Conservation (phyloP, 2,329 filamentous ascomycete species). For the Xylariomycetidae sp. region DNA sequence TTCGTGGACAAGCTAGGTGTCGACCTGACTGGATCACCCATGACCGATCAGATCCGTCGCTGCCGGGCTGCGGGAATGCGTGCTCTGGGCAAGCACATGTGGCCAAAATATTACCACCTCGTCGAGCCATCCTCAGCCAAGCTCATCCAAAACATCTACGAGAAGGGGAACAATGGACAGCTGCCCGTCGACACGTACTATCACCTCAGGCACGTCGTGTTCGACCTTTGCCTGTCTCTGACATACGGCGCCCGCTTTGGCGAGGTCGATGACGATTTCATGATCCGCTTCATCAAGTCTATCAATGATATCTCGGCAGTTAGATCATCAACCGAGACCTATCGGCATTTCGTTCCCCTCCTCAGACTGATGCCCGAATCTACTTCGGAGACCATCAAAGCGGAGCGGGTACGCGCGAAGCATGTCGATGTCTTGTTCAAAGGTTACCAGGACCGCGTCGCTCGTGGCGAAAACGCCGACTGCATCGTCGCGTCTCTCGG, state of each 20-base stretch:
- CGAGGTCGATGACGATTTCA: slow-evolving; percentile 18
- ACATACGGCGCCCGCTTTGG: slow-evolving; percentile 18
- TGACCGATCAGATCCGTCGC: slow-evolving; percentile 18
- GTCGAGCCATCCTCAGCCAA: slow-evolving; percentile 14
- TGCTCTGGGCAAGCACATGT: slow-evolving; percentile 17
- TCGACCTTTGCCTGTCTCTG: slow-evolving; percentile 17
- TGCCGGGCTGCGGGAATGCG: slow-evolving; percentile 17
- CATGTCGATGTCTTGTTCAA: slow-evolving; percentile 10
- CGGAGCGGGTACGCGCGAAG: slow-evolving; percentile 8
- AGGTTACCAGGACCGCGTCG: slow-evolving; percentile 8
- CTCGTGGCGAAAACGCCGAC: slow-evolving; percentile 10
- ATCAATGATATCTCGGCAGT: slow-evolving; percentile 18
- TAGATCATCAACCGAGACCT: slow-evolving; percentile 17
- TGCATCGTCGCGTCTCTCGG: slow-evolving; percentile 14
- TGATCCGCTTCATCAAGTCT: slow-evolving; percentile 12
- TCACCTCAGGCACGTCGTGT: slow-evolving; percentile 15
- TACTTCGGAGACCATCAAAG: slow-evolving; percentile 7
- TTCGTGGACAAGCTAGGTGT: slow-evolving; percentile 18
- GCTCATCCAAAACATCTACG: slow-evolving; percentile 7
- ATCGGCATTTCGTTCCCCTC: slow-evolving; percentile 18
- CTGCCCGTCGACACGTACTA: slow-evolving; percentile 15
- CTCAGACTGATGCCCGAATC: slow-evolving; percentile 11
- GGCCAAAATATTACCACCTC: slow-evolving; percentile 18
- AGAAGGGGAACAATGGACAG: slow-evolving; percentile 12
- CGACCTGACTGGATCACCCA: slow-evolving; percentile 15